Conservation (phyloP, 441 rosid species). For the Gossypium trilobum region DNA sequence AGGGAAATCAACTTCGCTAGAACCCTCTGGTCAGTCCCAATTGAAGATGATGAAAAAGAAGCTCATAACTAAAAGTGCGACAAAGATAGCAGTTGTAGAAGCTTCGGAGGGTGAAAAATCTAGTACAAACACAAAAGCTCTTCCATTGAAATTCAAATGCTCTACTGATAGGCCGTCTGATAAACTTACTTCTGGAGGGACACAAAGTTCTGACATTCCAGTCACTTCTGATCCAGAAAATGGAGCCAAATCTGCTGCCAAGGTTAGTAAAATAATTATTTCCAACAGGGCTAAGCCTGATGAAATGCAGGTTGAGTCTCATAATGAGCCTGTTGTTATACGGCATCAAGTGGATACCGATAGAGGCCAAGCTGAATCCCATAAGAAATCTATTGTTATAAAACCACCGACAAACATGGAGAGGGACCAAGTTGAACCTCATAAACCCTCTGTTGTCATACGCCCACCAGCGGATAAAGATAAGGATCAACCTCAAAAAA, state of each 20-base stretch:
- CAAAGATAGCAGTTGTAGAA: slow-evolving; percentile 41
- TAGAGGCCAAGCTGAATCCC: slow-evolving; percentile 53
- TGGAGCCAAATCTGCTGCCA: slow-evolving; percentile 45
- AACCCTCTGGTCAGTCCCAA: slow-evolving; percentile 47
- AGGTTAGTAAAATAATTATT: slow-evolving; percentile 61
- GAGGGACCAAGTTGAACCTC: slow-evolving; percentile 50
- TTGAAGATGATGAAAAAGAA: slow-evolving; percentile 54
- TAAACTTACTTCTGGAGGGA: slow-evolving; percentile 36
- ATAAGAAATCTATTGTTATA: slow-evolving; percentile 56
- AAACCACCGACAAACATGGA: slow-evolving; percentile 54
- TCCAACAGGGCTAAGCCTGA: slow-evolving; percentile 62
- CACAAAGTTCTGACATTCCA: slow-evolving; percentile 48
- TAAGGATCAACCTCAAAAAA: slow-evolving; percentile 61
- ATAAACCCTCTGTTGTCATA: slow-evolving; percentile 62
- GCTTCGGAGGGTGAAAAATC: slow-evolving; percentile 50
- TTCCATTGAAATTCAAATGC: slow-evolving; percentile 71
- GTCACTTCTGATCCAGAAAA: slow-evolving; percentile 41
- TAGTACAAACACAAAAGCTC: slow-evolving; percentile 42
- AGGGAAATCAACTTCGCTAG: slow-evolving; percentile 44
- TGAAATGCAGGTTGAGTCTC: slow-evolving; percentile 43
- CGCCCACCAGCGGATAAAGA: slow-evolving; percentile 65
- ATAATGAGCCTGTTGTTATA: slow-evolving; percentile 40
- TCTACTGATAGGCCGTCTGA: slow-evolving; percentile 48
- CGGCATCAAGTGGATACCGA: slow-evolving; percentile 50
- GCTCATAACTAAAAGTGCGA: slow-evolving; percentile 34